Conservation (phyloP, 2,329 filamentous ascomycete genomes). For the Colletotrichum liriopes region DNA sequence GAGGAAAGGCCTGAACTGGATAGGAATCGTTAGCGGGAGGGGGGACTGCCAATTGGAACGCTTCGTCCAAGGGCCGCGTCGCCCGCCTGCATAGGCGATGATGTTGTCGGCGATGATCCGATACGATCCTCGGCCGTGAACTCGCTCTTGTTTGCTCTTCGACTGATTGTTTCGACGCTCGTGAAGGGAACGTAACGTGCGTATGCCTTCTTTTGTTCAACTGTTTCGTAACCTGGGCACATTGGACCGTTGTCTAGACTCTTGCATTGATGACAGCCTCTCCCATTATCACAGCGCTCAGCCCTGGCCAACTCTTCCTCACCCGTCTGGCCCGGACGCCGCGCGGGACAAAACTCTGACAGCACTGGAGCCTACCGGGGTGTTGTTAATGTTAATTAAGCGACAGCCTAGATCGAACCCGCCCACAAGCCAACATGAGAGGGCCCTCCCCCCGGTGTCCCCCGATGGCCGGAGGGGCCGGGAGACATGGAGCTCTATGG, state of each 20-base stretch:
- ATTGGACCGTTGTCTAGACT: neutral
- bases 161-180: neutral
- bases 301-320: neutral
- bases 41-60: slow-evolving; percentile 24
- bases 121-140: slow-evolving; percentile 2
- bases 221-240: neutral
- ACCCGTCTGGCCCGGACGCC: neutral
- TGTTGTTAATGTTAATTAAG: slow-evolving; percentile 11
- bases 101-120: slow-evolving; percentile 39
- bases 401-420: slow-evolving; percentile 27
- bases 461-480: neutral
- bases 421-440: slow-evolving; percentile 15
- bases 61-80: slow-evolving; percentile 31
- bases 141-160: neutral
- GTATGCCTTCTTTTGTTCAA: neutral
- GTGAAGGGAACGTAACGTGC: neutral
- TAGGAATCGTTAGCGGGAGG: slow-evolving; percentile 26
- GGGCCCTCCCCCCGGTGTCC: neutral
- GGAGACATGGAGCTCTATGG: neutral
- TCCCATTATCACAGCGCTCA: neutral
- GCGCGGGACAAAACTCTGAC: slow-evolving; percentile 6
- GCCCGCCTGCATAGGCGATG: slow-evolving; percentile 36
- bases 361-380: neutral
- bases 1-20: slow-evolving; percentile 30
- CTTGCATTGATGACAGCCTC: neutral